Evolutionary conservation across 1,284 basidiomycete species (phyloP).

Genomic region (Chalciporus piperatoides): DNA sequence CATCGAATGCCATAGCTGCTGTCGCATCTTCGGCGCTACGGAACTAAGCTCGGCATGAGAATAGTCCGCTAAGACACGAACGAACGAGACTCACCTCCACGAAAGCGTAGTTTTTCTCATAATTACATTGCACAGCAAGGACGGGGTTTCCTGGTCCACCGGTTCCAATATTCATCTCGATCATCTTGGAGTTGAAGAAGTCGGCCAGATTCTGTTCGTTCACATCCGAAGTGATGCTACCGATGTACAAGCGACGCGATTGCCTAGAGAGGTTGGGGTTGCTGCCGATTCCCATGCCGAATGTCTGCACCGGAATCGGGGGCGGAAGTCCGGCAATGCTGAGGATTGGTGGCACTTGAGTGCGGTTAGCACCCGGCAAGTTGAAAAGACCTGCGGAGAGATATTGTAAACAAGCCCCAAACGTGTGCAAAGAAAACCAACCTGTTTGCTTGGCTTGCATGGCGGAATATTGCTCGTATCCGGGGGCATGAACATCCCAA

Average conservation of each 20-base stretch:
- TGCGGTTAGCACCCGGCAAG: slow-evolving; percentile 86
- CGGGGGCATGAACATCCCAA: slow-evolving; percentile 95
- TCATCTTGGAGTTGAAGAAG: slow-evolving; percentile 97
- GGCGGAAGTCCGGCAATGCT: slow-evolving; percentile 75
- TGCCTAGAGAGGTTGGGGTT: slow-evolving; percentile 88
- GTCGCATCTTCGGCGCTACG: slow-evolving; percentile 96
- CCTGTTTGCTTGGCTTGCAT: slow-evolving; percentile 97
- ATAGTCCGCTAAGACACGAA: not conserved
- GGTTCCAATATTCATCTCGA: slow-evolving; percentile 83
- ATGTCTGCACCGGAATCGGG: slow-evolving; percentile 77
- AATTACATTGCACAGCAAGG: slow-evolving; percentile 90
- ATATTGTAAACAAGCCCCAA: slow-evolving; percentile 9
- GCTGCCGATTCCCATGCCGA: slow-evolving; percentile 79
- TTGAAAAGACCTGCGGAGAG: slow-evolving; percentile 74
- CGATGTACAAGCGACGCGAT: slow-evolving; percentile 92
- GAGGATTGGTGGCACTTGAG: slow-evolving; percentile 78
- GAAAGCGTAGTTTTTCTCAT: slow-evolving; percentile 97
- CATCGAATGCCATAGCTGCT: slow-evolving; percentile 94
- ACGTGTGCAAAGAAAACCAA: slow-evolving; percentile 33
- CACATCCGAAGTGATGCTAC: slow-evolving; percentile 89
- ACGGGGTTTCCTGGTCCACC: slow-evolving; percentile 86
- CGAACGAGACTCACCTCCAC: slow-evolving; percentile 64
- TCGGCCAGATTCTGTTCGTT: slow-evolving; percentile 87
- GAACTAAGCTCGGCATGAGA: slow-evolving; percentile 57
- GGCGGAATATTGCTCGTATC: slow-evolving; percentile 92